Conservation (phyloP, 495 filamentous ascomycete species). For the Umbilicaria muhlenbergii region DNA sequence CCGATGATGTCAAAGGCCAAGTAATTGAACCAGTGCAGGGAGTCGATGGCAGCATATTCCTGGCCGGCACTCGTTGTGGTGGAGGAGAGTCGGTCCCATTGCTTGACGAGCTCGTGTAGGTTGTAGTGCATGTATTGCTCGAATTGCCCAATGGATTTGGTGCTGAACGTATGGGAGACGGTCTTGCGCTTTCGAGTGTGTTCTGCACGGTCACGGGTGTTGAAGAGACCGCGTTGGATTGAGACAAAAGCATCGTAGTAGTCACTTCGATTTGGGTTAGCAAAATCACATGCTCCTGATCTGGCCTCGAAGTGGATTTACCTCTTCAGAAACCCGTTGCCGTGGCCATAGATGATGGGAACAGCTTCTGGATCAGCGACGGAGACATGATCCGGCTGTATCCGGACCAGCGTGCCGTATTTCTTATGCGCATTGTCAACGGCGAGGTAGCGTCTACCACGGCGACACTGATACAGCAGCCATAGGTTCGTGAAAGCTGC, state of each 20-base stretch:
- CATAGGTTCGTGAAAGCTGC: conserved; percentile 65
- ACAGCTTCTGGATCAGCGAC: conserved; percentile 45
- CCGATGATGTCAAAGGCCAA: conserved; percentile 90
- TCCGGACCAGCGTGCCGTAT: conserved; percentile 41
- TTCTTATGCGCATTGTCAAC: conserved; percentile 66
- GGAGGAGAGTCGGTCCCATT: conserved; percentile 47
- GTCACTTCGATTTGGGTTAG: conserved; percentile 26
- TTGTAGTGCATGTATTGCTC: conserved; percentile 82
- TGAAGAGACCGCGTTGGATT: conserved; percentile 77
- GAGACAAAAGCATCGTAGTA: conserved; percentile 91
- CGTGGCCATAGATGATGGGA: conserved; percentile 41
- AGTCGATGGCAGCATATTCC: conserved; percentile 51
- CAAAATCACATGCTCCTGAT: background rate
- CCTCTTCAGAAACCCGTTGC: conserved; percentile 64
- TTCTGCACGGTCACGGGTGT: conserved; percentile 67
- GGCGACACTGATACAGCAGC: conserved; percentile 53
- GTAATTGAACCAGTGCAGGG: conserved; percentile 87
- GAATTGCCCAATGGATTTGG: conserved; percentile 70
- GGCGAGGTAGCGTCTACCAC: conserved; percentile 47
- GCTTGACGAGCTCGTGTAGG: conserved; percentile 54
- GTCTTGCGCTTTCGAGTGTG: conserved; percentile 86
- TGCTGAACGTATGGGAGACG: conserved; percentile 72
- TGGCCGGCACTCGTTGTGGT: conserved; percentile 21
- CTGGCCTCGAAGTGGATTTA: conserved; percentile 14
- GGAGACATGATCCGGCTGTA: conserved; percentile 43